Conservation (phyloP, 2,329 filamentous ascomycete genomes). For the Aureobasidium sp. region DNA sequence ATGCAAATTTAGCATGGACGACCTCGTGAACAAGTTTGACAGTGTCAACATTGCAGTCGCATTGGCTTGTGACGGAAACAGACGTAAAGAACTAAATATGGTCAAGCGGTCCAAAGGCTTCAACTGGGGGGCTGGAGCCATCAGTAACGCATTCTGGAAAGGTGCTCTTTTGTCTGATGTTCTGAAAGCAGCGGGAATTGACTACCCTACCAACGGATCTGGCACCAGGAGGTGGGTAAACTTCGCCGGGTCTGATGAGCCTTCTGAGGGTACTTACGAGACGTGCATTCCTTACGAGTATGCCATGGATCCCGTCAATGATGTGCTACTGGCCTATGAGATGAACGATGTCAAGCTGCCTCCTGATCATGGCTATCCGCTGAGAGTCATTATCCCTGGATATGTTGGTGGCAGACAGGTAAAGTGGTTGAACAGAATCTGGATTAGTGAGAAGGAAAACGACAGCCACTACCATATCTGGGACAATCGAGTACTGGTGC, state of each 20-base stretch:
- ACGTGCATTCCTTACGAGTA: slow-evolving; percentile 41
- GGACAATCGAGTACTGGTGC: slow-evolving; percentile 39
- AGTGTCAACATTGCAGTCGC: slow-evolving; percentile 41
- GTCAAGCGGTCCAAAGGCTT: slow-evolving; percentile 42
- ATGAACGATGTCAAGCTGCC: slow-evolving; percentile 35
- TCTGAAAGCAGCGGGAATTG: slow-evolving; percentile 33
- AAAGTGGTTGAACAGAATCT: slow-evolving; percentile 35
- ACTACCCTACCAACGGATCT: slow-evolving; percentile 14
- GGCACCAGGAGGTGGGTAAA: slow-evolving; percentile 36
- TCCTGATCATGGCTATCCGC: slow-evolving; percentile 36
- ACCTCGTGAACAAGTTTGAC: slow-evolving; percentile 35
- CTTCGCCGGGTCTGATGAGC: slow-evolving; percentile 42
- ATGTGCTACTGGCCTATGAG: slow-evolving; percentile 48
- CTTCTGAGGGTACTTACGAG: slow-evolving; percentile 39
- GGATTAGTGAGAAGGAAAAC: slow-evolving; percentile 34
- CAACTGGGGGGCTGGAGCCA: slow-evolving; percentile 38
- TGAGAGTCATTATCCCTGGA: slow-evolving; percentile 35
- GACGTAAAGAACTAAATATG: slow-evolving; percentile 46
- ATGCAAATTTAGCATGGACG: slow-evolving; percentile 35
- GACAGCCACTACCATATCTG: slow-evolving; percentile 39
- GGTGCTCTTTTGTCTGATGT: slow-evolving; percentile 40
- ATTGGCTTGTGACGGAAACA: slow-evolving; percentile 43
- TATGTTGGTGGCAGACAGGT: slow-evolving; percentile 34
- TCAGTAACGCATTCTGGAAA: slow-evolving; percentile 45
- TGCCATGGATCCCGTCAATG: slow-evolving; percentile 39